These are phyloP conservation scores for Leonotis leonurus DNA, from an alignment of 257 asterid genomes.

Conservation along the genomic window DNA sequence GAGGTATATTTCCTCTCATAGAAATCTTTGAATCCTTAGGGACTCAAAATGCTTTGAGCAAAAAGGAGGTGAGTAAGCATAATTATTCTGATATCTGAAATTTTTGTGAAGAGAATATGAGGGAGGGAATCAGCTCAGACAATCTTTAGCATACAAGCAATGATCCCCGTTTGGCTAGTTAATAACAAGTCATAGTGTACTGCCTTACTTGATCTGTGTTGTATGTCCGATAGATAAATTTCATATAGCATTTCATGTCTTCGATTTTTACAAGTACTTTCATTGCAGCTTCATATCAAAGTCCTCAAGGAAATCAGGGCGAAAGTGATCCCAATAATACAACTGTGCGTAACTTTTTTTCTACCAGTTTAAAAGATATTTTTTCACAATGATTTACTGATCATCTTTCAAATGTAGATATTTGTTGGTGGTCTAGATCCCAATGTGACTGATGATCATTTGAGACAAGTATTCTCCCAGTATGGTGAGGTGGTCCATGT, in stretches of 20 bases:
- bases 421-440: constrained; percentile 87
- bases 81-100: background rate
- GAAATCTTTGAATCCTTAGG: background rate
- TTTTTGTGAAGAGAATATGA: background rate
- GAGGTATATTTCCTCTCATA: background rate
- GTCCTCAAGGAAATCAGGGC: constrained; percentile 63
- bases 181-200: background rate
- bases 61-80: background rate
- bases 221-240: background rate
- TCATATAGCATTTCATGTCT: background rate
- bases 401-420: constrained; percentile 40
- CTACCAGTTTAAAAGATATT: background rate
- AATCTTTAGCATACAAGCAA: background rate
- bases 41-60: constrained; percentile 4
- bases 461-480: constrained; percentile 72
- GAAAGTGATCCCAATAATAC: constrained; percentile 90
- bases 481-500: constrained; percentile 78
- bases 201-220: background rate
- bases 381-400: background rate
- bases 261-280: constrained; percentile 18
- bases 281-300: constrained; percentile 65
- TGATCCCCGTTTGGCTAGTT: background rate
- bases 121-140: background rate
- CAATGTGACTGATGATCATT: constrained; percentile 67
- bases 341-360: constrained; percentile 60